phyloP scores from a whole-genome alignment of 371 early-diverging fungal genomes.

The Mucor racemosus region DNA sequence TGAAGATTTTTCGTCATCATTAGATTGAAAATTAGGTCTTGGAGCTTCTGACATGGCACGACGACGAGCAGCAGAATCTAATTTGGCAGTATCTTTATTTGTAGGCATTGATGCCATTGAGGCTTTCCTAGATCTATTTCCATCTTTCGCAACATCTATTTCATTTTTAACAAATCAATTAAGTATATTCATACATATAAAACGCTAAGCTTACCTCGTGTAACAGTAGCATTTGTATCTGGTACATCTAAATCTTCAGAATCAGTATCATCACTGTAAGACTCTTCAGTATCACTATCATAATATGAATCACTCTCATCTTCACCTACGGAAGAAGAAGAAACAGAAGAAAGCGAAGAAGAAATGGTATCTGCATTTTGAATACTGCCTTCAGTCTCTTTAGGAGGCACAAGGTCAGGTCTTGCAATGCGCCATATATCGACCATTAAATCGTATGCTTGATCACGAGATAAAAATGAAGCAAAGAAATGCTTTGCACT shows the following conservation, averaged over 20 bases:
- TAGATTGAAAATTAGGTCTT: slow-evolving; percentile 18
- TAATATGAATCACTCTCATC: slow-evolving; percentile 10
- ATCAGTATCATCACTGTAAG: slow-evolving; percentile 5
- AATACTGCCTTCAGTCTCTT: not conserved
- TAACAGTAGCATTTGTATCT: not conserved
- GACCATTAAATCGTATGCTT: slow-evolving; percentile 70
- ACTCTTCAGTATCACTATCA: slow-evolving; percentile 18
- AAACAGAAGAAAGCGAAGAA: slow-evolving; percentile 15
- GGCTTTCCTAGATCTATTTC: slow-evolving; percentile 7
- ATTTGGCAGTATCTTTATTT: not conserved
- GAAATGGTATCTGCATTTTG: not conserved
- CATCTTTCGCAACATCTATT: not conserved
- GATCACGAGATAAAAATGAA: slow-evolving; percentile 83
- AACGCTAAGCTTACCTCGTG: not conserved
- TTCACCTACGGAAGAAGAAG: not conserved
- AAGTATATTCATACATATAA: not conserved
- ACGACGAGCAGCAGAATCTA: slow-evolving; percentile 14
- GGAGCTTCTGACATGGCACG: slow-evolving; percentile 29
- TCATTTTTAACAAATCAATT: not conserved
- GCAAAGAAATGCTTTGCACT: slow-evolving; percentile 79
- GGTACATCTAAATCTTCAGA: not conserved
- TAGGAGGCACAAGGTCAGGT: not conserved
- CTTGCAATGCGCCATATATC: slow-evolving; percentile 59
- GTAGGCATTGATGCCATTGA: slow-evolving; percentile 17
- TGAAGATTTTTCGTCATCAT: not conserved